Evolutionary conservation across 2,329 filamentous ascomycete genomes (phyloP).

Genomic region (Moelleriella libera): DNA sequence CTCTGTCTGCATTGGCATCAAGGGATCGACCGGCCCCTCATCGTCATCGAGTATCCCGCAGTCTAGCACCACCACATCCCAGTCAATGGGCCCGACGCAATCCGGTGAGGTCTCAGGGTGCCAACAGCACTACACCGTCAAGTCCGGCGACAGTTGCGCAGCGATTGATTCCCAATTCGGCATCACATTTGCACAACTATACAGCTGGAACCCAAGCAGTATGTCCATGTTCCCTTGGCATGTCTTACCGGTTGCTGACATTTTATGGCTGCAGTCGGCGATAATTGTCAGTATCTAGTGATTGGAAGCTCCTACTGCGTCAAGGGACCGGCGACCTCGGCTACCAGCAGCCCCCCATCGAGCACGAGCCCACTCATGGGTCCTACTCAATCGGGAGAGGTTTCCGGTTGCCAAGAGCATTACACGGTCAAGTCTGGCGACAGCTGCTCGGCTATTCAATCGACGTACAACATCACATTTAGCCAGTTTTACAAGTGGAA

Average conservation of each 20-base stretch:
- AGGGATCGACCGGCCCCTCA: not conserved
- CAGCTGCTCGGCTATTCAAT: not conserved
- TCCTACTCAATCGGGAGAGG: not conserved
- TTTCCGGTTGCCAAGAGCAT: not conserved
- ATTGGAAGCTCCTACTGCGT: not conserved
- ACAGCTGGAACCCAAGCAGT: not conserved
- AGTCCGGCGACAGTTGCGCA: not conserved
- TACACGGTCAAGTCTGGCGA: not conserved
- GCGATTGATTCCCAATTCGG: not conserved
- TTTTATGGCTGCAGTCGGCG: not conserved
- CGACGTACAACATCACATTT: not conserved
- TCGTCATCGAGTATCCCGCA: not conserved
- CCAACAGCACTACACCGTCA: not conserved
- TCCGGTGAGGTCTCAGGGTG: not conserved
- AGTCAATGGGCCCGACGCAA: not conserved
- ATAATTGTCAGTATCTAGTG: not conserved
- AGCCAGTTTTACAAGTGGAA: not conserved
- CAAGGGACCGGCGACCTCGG: not conserved
- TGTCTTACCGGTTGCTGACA: not conserved
- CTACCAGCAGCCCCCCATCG: not conserved
- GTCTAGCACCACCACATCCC: not conserved
- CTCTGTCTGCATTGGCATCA: not conserved
- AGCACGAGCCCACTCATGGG: not conserved
- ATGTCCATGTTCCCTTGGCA: not conserved
- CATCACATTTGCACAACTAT: not conserved